Percentiles rank a stretch among this genome's conserved stretches.
These are phyloP conservation scores for Colletotrichum cuscutae DNA, from an alignment of 2,329 filamentous ascomycete genomes.

Conservation along the genomic window DNA sequence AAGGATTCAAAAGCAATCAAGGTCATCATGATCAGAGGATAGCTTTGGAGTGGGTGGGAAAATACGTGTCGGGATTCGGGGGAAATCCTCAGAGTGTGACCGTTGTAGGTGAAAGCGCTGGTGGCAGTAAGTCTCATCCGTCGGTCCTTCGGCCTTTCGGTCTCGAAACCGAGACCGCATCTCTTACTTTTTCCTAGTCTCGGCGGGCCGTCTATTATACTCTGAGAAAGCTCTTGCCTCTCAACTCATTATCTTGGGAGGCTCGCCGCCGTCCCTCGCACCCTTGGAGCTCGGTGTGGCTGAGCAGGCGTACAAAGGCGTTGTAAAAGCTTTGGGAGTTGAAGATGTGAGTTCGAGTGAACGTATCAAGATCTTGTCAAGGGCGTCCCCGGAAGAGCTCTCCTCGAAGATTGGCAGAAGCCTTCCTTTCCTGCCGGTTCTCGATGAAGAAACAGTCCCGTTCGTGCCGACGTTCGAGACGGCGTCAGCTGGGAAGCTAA, in stretches of 20 bases:
- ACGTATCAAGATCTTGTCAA: not conserved
- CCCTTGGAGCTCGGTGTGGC: not conserved
- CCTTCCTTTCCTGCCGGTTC: constrained; percentile 1
- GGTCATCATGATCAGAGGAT: constrained; percentile 51
- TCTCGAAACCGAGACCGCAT: not conserved
- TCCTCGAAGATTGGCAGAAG: not conserved
- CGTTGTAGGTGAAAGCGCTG: constrained; percentile 58
- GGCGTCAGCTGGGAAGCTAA: not conserved
- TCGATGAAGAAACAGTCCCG: constrained; percentile 4
- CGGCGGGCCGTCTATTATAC: constrained; percentile 4
- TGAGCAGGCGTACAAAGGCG: not conserved
- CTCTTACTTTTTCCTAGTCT: not conserved
- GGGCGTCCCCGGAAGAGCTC: not conserved
- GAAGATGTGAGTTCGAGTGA: not conserved
- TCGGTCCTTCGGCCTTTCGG: not conserved
- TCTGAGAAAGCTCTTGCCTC: not conserved
- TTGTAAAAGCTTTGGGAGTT: not conserved
- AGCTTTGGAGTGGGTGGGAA: constrained; percentile 46
- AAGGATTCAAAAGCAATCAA: constrained; percentile 56
- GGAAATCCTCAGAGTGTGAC: constrained; percentile 46
- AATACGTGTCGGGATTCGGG: constrained; percentile 46
- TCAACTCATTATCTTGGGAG: not conserved
- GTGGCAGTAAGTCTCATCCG: constrained; percentile 48
- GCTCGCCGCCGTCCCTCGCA: not conserved
- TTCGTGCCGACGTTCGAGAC: constrained; percentile 2